Evolutionary conservation across 1,139 yeast genomes (phyloP), one percentile per base, ranked within the genome.

Genomic region (Kodamaea sp.): DNA sequence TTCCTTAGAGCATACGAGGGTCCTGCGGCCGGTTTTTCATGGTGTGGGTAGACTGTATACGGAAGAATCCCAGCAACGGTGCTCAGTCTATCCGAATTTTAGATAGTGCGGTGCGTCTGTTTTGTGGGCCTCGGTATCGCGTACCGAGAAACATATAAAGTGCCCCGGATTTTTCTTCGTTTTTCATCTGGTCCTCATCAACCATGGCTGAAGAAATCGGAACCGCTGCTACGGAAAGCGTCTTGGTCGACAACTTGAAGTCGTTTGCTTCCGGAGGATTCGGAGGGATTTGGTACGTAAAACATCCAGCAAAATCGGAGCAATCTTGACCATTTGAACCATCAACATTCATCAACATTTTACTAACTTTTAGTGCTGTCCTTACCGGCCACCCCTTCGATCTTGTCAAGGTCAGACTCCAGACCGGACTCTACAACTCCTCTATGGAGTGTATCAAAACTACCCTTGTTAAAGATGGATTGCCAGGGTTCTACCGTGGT

Each of bases 341-440:
- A 22, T 22, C 9, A 22, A n/a, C 9, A 22, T 22, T n/a, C n/a
- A n/a, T n/a, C n/a, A n/a, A n/a, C 26, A 11, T 7, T 15, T 22
- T 5, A 34, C 43, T 35, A 39, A 39, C 31, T 15, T 11, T 16
- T 41, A 61, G 90, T 59, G 95, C 96, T 4, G 96, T 89, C 19
- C 59, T 89, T 29, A 88, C 96, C 0, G 98, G 97, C 26, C 97
- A 92, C 57, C 97, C 97, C 1, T 92, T 92, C 57, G 98, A 92
- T 59, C 74, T 92, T 46, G 79, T 90, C 48, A 92, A 92, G 58
- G 98, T 92, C 21, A 77, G 97, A 47, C 76, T 92, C 44, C 98
- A 92, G 57, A 81, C 87, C 10, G 85, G 85, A 9, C 71, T 79
- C 36, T 81, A 79, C 56, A 56, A 69, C 15, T 70, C 81, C 14